Conservation (phyloP, 2,329 filamentous ascomycete genomes). For the Sporothrix inflata region DNA sequence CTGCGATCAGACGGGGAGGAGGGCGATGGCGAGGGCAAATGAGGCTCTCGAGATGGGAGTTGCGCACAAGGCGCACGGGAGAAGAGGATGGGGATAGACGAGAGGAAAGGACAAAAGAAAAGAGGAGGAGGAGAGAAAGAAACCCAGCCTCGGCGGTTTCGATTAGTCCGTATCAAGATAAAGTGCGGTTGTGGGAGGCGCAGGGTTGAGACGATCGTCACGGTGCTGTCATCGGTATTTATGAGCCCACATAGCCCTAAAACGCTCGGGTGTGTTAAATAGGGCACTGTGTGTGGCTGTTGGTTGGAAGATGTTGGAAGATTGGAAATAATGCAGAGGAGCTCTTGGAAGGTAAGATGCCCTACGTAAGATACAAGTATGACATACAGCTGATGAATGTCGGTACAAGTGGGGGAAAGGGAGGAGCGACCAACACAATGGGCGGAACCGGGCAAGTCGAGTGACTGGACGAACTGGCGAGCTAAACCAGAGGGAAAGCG, state of each 20-base stretch:
- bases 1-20: background rate
- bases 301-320: background rate
- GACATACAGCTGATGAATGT: background rate
- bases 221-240: background rate
- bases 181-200: background rate
- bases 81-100: background rate
- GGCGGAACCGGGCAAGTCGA: conserved; percentile 17
- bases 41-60: background rate
- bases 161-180: conserved; percentile 7
- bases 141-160: background rate
- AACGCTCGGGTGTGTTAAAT: too few relatives aligned
- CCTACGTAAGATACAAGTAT: background rate
- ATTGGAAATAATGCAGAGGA: background rate
- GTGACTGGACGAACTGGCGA: conserved; percentile 12
- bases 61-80: background rate
- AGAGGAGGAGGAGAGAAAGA: background rate
- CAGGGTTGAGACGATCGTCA: background rate
- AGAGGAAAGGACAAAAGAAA: background rate
- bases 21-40: background rate
- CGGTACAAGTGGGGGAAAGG: conserved; percentile 7
- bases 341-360: background rate
- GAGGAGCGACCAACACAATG: background rate
- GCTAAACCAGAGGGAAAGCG: conserved; percentile 5
- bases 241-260: background rate
- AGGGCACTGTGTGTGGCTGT: background rate